Base-by-base conservation (phyloP, 2,329 filamentous ascomycete genomes). In the Hawksworthiomyces lignivorus region DNA sequence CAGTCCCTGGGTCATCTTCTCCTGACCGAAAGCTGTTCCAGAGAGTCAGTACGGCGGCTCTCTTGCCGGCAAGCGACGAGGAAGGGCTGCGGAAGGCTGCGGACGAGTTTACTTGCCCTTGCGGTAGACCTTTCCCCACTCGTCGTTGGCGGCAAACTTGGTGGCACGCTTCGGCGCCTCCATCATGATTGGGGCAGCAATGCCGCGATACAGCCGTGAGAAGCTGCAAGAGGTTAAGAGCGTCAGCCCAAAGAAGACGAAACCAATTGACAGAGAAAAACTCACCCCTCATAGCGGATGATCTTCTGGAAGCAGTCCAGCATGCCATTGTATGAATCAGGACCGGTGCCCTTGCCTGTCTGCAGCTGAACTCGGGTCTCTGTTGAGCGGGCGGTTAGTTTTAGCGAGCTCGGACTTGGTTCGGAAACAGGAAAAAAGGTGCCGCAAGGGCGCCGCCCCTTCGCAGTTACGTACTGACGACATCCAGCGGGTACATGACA, bases 121-220 rank as follows among this genome's bases (percentile, higher is more conserved):
- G 60, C 88, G 85, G 73, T 94, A 98, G 67, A 96, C 77, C 66
- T 88, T 80, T 56, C 92, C 92, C 92, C 92, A 98, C 63, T 90
- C 87, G 63, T 98, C 92, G 68, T 98, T 98, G 67, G 92, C 92
- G 35, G 92, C 90, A 67, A 98, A 98, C 67, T 98, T 98, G 70
- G 87, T 97, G 32, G 52, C 59, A 43, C 52, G 52, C 51, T 54
- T 54, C 33, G 52, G 52, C 7, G 89, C 89, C 67, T 97, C 90
- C 90, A 98, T 98, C 53, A 97, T 76, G 59, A 98, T 97, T 38
- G 92, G 92, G 20, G 92, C 90, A 33, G 77, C 81, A 64, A 98
- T 98, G 59, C 92, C 92, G 53, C 92, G 87, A 72, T 98, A 98
- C 47, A 98, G 75, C 52, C 90, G 81, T 48, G 87, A 92, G 65